phyloP scores from a whole-genome alignment of 176 grass and related monocot species.

The Cenchrus americanus region DNA sequence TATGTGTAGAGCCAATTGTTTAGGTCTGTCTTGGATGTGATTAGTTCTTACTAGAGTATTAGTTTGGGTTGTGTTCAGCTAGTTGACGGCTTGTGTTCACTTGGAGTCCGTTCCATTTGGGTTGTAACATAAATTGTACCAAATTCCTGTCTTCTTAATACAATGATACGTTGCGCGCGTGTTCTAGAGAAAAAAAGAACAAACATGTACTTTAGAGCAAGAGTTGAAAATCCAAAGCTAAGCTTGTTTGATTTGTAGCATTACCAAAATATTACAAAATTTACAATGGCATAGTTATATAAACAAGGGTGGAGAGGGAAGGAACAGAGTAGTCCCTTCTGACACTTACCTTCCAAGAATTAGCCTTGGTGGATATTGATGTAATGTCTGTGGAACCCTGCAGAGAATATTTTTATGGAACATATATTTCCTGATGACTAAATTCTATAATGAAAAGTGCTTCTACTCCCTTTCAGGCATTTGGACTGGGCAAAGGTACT shows the following conservation, averaged over 20 bases:
- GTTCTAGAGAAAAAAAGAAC: no score
- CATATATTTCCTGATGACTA: not conserved
- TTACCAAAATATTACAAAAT: not conserved
- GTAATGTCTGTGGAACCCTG: not conserved
- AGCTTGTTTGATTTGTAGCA: not conserved
- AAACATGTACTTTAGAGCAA: not conserved
- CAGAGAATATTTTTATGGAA: not conserved
- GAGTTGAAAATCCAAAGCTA: not conserved
- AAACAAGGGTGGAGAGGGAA: not conserved
- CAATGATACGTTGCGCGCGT: no score
- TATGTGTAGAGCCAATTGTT: no score
- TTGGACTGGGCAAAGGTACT: slow-evolving; percentile 1
- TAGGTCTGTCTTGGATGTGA: no score
- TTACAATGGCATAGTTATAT: not conserved
- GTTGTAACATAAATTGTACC: no score
- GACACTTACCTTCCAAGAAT: not conserved
- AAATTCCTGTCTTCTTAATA: no score
- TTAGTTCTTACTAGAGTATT: no score
- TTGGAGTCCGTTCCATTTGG: no score
- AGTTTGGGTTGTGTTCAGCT: no score
- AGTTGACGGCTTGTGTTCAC: no score
- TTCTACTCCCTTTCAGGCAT: not conserved
- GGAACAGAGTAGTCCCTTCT: not conserved
- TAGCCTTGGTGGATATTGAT: not conserved
- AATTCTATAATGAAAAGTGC: not conserved